A percentile compares a stretch with the other conserved stretches of the same genome.
Conservation (phyloP, 1,284 basidiomycete genomes). For the Pterulicium gracile region DNA sequence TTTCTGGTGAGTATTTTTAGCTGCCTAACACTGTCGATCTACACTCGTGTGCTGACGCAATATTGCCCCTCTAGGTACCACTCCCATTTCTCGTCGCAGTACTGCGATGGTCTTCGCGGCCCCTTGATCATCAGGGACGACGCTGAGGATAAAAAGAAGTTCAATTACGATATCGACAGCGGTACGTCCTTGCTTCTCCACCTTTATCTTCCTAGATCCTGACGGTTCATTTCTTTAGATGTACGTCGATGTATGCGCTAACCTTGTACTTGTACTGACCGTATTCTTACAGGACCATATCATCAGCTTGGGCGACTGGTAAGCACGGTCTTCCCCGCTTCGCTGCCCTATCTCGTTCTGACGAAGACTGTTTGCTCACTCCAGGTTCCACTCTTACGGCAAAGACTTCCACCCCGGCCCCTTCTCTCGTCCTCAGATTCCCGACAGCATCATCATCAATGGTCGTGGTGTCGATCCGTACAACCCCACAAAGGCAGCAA, state of each 20-base stretch:
- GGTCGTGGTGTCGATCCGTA: constrained; percentile 10
- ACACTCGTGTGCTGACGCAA: neutral
- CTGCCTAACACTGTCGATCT: neutral
- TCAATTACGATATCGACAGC: constrained; percentile 8
- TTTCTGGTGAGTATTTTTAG: neutral
- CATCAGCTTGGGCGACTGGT: constrained; percentile 1
- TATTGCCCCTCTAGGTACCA: constrained; percentile 27
- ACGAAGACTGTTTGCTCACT: neutral
- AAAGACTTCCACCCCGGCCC: neutral
- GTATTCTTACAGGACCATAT: neutral
- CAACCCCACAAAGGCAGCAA: constrained; percentile 9
- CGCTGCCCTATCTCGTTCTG: neutral
- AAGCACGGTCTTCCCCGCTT: neutral
- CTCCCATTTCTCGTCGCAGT: constrained; percentile 25
- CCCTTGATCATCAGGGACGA: constrained; percentile 9
- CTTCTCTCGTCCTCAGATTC: neutral
- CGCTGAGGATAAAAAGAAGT: constrained; percentile 6
- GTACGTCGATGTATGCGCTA: neutral
- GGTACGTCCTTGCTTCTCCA: neutral
- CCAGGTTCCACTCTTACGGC: neutral
- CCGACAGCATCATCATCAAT: constrained; percentile 13
- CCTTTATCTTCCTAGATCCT: neutral
- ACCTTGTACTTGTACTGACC: neutral
- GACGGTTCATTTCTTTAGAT: neutral
- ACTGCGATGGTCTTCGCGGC: constrained; percentile 6